These are phyloP conservation scores for Paracoccidioides brasiliensis DNA, from an alignment of 2,329 filamentous ascomycete species.

Conservation along the genomic window DNA sequence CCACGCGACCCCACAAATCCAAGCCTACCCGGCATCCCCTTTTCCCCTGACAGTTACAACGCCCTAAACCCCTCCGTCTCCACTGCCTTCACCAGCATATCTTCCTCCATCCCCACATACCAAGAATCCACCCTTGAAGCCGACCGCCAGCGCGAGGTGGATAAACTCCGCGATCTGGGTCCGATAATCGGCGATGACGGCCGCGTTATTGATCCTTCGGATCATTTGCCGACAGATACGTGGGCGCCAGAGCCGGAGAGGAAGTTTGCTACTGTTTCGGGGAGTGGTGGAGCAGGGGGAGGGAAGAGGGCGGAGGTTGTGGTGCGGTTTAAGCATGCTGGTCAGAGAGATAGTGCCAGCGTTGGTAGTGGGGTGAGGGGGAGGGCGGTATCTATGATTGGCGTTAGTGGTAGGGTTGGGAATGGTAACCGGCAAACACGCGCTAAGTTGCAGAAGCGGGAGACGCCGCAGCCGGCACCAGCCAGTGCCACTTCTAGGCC, in stretches of 20 bases:
- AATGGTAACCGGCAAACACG: no score
- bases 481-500: conserved; percentile 2
- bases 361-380: no score
- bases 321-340: conserved; percentile 33
- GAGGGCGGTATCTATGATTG: no score
- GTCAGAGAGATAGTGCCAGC: conserved; percentile 8
- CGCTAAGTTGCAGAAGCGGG: no score
- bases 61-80: conserved; percentile 40
- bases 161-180: conserved; percentile 32
- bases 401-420: no score
- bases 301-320: conserved; percentile 35
- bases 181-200: conserved; percentile 53
- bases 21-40: conserved; percentile 37
- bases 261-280: conserved; percentile 26
- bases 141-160: conserved; percentile 25
- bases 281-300: no score
- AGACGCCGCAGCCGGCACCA: no score
- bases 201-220: conserved; percentile 51
- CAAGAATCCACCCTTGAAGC: conserved; percentile 26
- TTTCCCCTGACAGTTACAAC: conserved; percentile 50
- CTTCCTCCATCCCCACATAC: conserved; percentile 25
- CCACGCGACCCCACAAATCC: conserved; percentile 16
- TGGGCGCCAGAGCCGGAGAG: conserved; percentile 55
- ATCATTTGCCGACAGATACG: conserved; percentile 50
- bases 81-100: conserved; percentile 21